Percentiles rank a stretch among this genome's conserved stretches.
Evolutionary conservation across 1,284 basidiomycete species (phyloP).

Genomic region (Pyrrhoderma lamaoense): DNA sequence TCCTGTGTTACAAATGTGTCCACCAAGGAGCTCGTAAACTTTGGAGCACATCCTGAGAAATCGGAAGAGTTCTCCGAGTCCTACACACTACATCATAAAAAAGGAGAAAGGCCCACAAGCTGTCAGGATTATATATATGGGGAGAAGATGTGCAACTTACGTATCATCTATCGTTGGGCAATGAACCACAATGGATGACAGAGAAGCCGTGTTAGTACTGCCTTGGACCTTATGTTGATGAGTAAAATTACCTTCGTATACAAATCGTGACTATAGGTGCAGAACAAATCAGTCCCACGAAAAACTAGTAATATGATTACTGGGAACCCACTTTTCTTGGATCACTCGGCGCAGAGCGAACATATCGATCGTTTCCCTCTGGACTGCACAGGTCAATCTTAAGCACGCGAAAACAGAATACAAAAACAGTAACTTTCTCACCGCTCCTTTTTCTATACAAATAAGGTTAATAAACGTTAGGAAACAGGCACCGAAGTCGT

Average conservation of each 20-base stretch:
- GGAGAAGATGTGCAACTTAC: no score
- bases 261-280: slow-evolving; percentile 55
- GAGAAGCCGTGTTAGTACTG: background rate
- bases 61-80: no score
- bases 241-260: slow-evolving; percentile 56
- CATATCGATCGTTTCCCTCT: slow-evolving; percentile 73
- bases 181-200: background rate
- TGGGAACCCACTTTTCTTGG: slow-evolving; percentile 74
- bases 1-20: no score
- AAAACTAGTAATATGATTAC: no score
- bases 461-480: slow-evolving; percentile 12
- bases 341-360: slow-evolving; percentile 70
- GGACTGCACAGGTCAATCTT: slow-evolving; percentile 39
- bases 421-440: slow-evolving; percentile 7
- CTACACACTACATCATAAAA: no score
- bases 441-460: slow-evolving; percentile 19
- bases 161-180: slow-evolving; percentile 25
- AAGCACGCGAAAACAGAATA: background rate
- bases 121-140: no score
- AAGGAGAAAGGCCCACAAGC: no score
- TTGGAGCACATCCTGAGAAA: no score
- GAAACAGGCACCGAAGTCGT: slow-evolving; percentile 6
- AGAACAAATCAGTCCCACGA: no score
- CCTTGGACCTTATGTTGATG: no score
- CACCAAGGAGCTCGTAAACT: no score